Base-by-base conservation (phyloP, 75 land plant genomes). In the Selaginella moellendorffii region DNA sequence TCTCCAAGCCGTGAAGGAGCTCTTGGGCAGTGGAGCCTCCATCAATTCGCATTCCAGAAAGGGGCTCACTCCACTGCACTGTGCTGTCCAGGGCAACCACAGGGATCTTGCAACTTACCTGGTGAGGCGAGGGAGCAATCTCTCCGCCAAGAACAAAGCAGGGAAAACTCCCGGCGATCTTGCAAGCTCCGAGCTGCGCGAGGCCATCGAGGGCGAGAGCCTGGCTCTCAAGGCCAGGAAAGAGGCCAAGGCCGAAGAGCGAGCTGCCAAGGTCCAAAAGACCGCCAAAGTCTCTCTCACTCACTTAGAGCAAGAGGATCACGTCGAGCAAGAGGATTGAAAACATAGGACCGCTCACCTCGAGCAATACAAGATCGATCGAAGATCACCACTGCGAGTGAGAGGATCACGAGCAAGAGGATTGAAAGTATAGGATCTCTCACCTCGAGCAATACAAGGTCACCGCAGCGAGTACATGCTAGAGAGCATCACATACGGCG, bases 51-150 rank as follows among this genome's bases (percentile, higher is more conserved):
- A 42, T 19, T 88, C 82, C 26, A 74, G 98, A 27, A 93, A 93
- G 69, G 87, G 96, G 29, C 59, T 93, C 68, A 81, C 83, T 2
- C 82, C 98, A 46, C 80, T 93, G 12, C 98, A 93, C 54, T 85
- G 65, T 74, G 96, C 98, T 54, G 85, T 71, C 28, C 90, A 88
- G 73, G 96, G 96, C n/a, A 73, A 82, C 24, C 67, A 85, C 36
- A 20, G 70, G 26, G 98, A 93, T 0, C 70, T 88, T 9, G 73
- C 76, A 26, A 83, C 76, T 70, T 78, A 79, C 58, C 73, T 93
- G 63, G 66, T 88, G 2, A 80, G 63, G 69, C 85, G 80, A 74
- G 98, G 98, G 20, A 77, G 86, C 17, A 81, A 67, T 74, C 63
- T 80, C 24, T 60, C 42, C 30, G 67, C 78, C 5, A 73, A 75